Percentiles rank a stretch among this genome's conserved stretches.
These are phyloP conservation scores for Ambrosiella xylebori DNA, from an alignment of 2,329 filamentous ascomycete genomes.

Conservation along the genomic window DNA sequence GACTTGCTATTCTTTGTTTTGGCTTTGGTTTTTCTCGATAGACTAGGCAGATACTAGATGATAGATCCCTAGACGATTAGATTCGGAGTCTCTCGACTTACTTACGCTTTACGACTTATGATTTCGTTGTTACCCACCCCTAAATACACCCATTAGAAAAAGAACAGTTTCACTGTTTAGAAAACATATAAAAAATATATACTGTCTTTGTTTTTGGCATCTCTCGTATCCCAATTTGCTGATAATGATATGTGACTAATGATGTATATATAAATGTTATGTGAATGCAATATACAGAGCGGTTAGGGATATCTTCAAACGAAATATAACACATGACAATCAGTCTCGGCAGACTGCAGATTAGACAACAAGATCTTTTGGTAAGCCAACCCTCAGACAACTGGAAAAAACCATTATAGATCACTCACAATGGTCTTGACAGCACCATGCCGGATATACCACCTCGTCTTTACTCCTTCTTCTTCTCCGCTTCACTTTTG, in stretches of 20 bases:
- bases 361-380: too few relatives aligned
- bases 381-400: too few relatives aligned
- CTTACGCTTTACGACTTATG: too few relatives aligned
- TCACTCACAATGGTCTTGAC: neutral
- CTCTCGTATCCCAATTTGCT: neutral
- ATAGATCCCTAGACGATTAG: too few relatives aligned
- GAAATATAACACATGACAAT: neutral
- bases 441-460: too few relatives aligned
- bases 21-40: neutral
- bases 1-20: neutral
- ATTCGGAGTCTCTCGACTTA: too few relatives aligned
- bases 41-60: too few relatives aligned
- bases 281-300: slow-evolving; percentile 1
- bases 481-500: slow-evolving; percentile 17
- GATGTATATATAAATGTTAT: neutral
- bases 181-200: neutral
- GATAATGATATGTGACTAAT: neutral
- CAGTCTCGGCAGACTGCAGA: neutral
- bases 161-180: neutral
- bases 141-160: neutral
- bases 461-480: neutral
- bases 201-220: neutral
- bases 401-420: too few relatives aligned
- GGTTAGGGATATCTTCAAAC: neutral
- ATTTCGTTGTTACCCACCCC: neutral